Conservation (phyloP, 179 eudicot genomes). For the Beta lomatogona region DNA sequence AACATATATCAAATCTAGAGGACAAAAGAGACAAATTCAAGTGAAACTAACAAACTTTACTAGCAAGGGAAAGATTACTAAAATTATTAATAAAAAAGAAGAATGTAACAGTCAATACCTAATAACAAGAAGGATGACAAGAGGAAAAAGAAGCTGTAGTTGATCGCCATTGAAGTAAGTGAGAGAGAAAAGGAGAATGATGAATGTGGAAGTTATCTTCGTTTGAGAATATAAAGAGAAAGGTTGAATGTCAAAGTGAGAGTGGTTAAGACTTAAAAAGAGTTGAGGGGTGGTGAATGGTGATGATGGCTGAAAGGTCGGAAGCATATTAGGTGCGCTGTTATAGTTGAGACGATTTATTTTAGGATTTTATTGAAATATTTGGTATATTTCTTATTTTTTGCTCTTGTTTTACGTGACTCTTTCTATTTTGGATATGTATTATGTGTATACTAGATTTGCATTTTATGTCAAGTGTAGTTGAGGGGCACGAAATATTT, state of each 20-base stretch:
- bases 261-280: conserved; percentile 3
- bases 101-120: not conserved
- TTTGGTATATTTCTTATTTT: too few relatives aligned
- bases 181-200: not conserved
- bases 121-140: not conserved
- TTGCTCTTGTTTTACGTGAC: too few relatives aligned
- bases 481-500: too few relatives aligned
- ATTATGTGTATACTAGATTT: too few relatives aligned
- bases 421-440: too few relatives aligned
- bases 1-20: too few relatives aligned
- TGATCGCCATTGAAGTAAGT: conserved; percentile 8
- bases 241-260: not conserved
- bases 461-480: too few relatives aligned
- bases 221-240: not conserved
- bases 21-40: too few relatives aligned
- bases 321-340: not conserved
- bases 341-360: not conserved
- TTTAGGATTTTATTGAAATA: not conserved
- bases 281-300: not conserved
- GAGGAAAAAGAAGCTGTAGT: not conserved
- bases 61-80: too few relatives aligned
- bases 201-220: not conserved
- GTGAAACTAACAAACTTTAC: too few relatives aligned
- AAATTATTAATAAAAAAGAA: too few relatives aligned
- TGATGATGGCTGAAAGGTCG: not conserved